Evolutionary conservation across 1,139 yeast species (phyloP).

Genomic region (Debaryomycetaceae sp.): DNA sequence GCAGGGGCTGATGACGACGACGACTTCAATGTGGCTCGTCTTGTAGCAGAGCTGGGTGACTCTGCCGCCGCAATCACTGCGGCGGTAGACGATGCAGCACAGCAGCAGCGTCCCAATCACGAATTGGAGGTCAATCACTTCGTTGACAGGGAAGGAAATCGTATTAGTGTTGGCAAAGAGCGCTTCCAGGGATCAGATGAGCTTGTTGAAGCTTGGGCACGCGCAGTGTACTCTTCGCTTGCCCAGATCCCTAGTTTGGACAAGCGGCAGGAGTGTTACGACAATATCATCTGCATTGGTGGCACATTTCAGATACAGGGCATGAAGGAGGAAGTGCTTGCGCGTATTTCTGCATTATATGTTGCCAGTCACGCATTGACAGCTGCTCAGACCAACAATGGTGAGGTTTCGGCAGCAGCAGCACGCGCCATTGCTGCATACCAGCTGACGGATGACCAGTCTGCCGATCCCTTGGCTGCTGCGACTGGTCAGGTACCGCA

Average conservation of each 20-base stretch:
- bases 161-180: constrained; percentile 66
- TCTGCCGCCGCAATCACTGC: constrained; percentile 43
- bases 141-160: constrained; percentile 33
- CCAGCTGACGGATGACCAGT: constrained; percentile 24
- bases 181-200: constrained; percentile 69
- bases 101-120: constrained; percentile 36
- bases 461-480: constrained; percentile 17
- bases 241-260: constrained; percentile 50
- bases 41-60: constrained; percentile 68
- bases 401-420: constrained; percentile 20
- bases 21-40: constrained; percentile 78
- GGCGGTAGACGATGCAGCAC: constrained; percentile 16
- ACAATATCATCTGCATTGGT: constrained; percentile 72
- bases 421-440: constrained; percentile 33
- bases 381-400: constrained; percentile 15
- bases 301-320: constrained; percentile 68
- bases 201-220: constrained; percentile 45
- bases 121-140: constrained; percentile 61
- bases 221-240: constrained; percentile 44
- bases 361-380: constrained; percentile 19
- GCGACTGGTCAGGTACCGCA: constrained; percentile 60
- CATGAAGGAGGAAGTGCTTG: constrained; percentile 58
- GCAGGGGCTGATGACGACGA: constrained; percentile 36
- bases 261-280: constrained; percentile 79
- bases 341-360: constrained; percentile 49